Evolutionary conservation across 164 flowering plant genomes (phyloP).

Genomic region (Stephania japonica): DNA sequence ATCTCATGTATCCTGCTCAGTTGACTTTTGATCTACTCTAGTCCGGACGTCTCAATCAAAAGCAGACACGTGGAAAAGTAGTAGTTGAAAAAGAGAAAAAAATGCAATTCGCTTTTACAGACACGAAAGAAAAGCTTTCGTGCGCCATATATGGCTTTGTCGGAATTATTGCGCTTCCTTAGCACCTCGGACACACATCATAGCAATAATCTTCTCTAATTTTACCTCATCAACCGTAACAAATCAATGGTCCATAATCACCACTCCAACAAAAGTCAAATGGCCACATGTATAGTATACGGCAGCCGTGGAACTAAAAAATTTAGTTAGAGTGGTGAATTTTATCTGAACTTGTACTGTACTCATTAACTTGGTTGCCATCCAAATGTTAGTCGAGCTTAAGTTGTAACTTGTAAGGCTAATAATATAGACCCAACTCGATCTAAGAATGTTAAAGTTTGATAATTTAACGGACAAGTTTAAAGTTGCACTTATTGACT

Average conservation of each 20-base stretch:
- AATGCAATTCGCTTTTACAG: conserved; percentile 26
- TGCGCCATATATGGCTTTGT: conserved; percentile 34
- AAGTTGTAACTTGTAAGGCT: no score
- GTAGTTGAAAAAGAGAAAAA: background rate
- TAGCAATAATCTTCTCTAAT: background rate
- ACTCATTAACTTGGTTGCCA: no score
- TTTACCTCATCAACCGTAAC: conserved; percentile 7
- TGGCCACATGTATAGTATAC: background rate
- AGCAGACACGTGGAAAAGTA: conserved; percentile 4
- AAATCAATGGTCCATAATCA: conserved; percentile 33
- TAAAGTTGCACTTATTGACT: no score
- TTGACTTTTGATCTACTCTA: conserved; percentile 15
- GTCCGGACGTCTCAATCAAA: conserved; percentile 8
- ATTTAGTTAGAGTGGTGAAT: no score
- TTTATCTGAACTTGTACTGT: no score
- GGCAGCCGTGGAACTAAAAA: no score
- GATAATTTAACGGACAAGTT: no score
- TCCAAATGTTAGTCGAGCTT: no score
- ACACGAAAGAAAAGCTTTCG: conserved; percentile 15
- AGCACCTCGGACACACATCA: conserved; percentile 22
- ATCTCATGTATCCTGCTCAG: background rate
- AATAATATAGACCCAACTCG: no score
- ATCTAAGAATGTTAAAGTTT: no score
- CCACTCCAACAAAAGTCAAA: background rate
- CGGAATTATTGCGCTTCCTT: conserved; percentile 25